A percentile compares a stretch with the other conserved stretches of the same genome.
Evolutionary conservation across 306 rosid species (phyloP).

Genomic region (Psophocarpus tetragonolobus): DNA sequence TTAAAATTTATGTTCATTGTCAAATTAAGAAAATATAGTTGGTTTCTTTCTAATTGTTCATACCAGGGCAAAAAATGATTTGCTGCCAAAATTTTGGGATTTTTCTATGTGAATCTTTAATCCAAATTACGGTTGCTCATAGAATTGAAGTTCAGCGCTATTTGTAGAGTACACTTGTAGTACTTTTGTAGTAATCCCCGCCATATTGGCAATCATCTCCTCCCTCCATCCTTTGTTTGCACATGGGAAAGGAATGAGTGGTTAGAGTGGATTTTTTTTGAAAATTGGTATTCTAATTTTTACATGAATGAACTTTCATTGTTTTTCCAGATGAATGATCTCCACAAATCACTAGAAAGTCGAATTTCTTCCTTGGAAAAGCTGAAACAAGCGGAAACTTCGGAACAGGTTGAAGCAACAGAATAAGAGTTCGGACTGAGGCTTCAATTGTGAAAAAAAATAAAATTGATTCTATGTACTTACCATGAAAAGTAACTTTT

Average conservation of each 20-base stretch:
- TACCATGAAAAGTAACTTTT: conserved; percentile 27
- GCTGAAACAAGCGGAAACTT: conserved; percentile 58
- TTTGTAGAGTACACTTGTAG: not conserved
- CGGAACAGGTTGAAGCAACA: conserved; percentile 57
- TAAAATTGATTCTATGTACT: conserved; percentile 22
- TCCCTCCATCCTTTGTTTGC: conserved; percentile 7
- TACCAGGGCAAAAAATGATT: not conserved
- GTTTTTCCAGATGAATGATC: conserved; percentile 65
- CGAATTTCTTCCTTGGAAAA: conserved; percentile 79
- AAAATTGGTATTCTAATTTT: not conserved
- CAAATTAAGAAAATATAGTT: conserved; percentile 11
- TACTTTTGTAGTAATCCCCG: not conserved
- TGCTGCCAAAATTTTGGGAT: not conserved
- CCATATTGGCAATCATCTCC: conserved; percentile 3
- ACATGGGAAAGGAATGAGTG: not conserved
- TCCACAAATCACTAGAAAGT: conserved; percentile 66
- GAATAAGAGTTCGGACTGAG: conserved; percentile 43
- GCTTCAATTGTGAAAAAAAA: conserved; percentile 1
- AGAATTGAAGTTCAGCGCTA: not conserved
- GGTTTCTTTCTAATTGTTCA: not conserved
- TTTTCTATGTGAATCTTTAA: not conserved
- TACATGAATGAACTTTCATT: conserved; percentile 15
- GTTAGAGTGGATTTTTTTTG: not conserved
- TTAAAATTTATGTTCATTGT: not conserved
- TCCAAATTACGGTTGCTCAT: conserved; percentile 1